These are phyloP conservation scores for Erodium maritimum DNA, from an alignment of 345 rosid species.

Conservation along the genomic window DNA sequence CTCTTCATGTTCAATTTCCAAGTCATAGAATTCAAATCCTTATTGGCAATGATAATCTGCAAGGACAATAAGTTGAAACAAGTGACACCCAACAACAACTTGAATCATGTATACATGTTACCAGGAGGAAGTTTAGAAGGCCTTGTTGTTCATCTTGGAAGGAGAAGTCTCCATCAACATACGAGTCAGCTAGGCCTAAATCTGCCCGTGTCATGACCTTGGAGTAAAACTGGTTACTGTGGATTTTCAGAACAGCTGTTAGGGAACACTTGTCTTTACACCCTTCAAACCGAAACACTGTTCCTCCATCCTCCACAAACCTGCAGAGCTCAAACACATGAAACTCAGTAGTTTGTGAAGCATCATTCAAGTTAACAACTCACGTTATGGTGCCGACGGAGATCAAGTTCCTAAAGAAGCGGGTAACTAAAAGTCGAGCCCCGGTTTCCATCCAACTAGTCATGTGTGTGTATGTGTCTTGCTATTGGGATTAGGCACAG, in stretches of 20 bases:
- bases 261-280: constrained; percentile 25
- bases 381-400: constrained; percentile 59
- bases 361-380: too few species aligned
- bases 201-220: constrained; percentile 96
- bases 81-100: neutral
- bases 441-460: constrained; percentile 56
- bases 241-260: constrained; percentile 45
- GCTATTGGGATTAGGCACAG: too few species aligned
- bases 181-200: constrained; percentile 85
- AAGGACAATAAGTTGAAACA: too few species aligned
- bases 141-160: constrained; percentile 65
- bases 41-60: constrained; percentile 67
- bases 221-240: constrained; percentile 82
- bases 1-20: constrained; percentile 46
- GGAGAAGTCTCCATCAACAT: constrained; percentile 67
- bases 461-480: too few species aligned
- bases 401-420: constrained; percentile 59
- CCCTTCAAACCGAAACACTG: constrained; percentile 62
- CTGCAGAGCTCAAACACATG: constrained; percentile 21
- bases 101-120: constrained; percentile 12
- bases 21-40: constrained; percentile 31
- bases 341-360: too few species aligned
- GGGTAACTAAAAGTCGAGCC: constrained; percentile 60
- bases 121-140: constrained; percentile 64
- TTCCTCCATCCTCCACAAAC: constrained; percentile 81